These are phyloP conservation scores for Penicillium samsonianum DNA, from an alignment of 495 filamentous ascomycete species.

Conservation along the genomic window DNA sequence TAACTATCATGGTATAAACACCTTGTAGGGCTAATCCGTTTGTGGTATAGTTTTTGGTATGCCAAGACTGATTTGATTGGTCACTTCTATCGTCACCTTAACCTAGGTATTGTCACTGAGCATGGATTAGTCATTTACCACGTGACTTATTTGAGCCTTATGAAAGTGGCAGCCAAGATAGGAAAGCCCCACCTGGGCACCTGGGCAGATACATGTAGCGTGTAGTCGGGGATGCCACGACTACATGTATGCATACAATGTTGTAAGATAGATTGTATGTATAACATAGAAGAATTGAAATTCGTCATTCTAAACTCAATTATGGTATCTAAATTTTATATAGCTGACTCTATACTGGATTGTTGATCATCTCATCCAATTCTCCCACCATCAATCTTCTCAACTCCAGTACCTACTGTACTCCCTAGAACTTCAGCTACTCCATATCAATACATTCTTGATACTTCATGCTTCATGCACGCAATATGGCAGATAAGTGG, in stretches of 20 bases:
- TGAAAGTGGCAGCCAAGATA: too few species aligned
- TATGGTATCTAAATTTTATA: neutral
- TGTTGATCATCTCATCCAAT: neutral
- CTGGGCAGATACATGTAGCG: too few species aligned
- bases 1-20: too few species aligned
- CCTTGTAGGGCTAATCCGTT: too few species aligned
- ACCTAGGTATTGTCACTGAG: too few species aligned
- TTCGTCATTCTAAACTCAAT: neutral
- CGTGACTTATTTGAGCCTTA: too few species aligned
- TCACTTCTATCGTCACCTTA: too few species aligned
- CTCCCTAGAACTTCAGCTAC: neutral
- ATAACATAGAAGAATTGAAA: neutral
- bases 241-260: neutral
- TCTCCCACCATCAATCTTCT: neutral
- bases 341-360: neutral
- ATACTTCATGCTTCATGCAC: conserved; percentile 7
- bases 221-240: too few species aligned
- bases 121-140: too few species aligned
- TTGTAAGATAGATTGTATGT: neutral
- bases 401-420: neutral
- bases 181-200: too few species aligned
- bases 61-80: too few species aligned
- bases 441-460: conserved; percentile 9
- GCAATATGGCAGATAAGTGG: conserved; percentile 12
- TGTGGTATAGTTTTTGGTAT: too few species aligned